A percentile compares a stretch with the other conserved stretches of the same genome.
phyloP scores from a whole-genome alignment of 2,329 filamentous ascomycete species.

The Cercospora beticola region DNA sequence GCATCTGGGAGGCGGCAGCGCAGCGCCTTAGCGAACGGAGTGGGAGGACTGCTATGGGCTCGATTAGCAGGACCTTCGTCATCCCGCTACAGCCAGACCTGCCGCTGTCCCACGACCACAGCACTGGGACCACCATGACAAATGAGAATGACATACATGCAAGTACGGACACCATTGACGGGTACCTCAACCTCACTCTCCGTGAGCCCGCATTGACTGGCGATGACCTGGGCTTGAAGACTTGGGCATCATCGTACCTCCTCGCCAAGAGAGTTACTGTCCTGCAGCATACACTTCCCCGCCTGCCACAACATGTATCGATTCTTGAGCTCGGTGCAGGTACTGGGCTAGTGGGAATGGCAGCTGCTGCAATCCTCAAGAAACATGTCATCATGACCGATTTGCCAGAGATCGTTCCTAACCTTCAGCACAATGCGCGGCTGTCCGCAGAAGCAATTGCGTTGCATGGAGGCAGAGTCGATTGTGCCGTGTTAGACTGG shows the following conservation, averaged over 20 bases:
- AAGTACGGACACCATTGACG: conserved; percentile 23
- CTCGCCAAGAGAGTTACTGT: conserved; percentile 68
- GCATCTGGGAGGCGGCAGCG: conserved; percentile 76
- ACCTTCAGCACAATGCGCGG: conserved; percentile 71
- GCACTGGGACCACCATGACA: conserved; percentile 17
- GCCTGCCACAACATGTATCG: conserved; percentile 15
- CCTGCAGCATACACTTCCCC: conserved; percentile 32
- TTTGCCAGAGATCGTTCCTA: conserved; percentile 77
- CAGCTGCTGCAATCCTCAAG: conserved; percentile 71
- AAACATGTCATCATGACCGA: conserved; percentile 74
- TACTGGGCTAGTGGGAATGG: conserved; percentile 85
- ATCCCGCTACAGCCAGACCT: conserved; percentile 42
- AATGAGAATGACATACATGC: conserved; percentile 7
- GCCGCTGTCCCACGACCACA: conserved; percentile 16
- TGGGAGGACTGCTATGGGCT: conserved; percentile 69
- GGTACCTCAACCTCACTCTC: conserved; percentile 64
- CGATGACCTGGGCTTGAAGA: conserved; percentile 88
- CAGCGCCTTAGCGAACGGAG: conserved; percentile 80
- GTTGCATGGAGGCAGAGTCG: conserved; percentile 56
- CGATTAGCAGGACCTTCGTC: conserved; percentile 60
- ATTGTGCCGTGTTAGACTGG: conserved; percentile 74
- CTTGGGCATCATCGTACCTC: conserved; percentile 88
- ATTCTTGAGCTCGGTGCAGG: conserved; percentile 83
- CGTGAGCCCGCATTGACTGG: conserved; percentile 85
- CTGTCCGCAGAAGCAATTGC: conserved; percentile 61